Conservation (phyloP, 306 rosid genomes). For the Ormosia semicastrata region DNA sequence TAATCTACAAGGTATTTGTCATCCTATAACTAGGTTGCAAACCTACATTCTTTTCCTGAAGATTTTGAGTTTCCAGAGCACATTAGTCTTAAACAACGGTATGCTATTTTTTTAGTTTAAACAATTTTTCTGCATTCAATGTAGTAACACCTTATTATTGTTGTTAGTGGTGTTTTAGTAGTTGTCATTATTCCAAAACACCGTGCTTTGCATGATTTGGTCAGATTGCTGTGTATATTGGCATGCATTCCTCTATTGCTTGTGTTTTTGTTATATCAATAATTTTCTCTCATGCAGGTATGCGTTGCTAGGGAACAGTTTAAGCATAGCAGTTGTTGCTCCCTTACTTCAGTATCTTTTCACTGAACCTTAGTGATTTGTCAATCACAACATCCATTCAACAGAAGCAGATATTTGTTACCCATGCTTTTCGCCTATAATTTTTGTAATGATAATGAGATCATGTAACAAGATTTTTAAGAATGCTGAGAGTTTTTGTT, state of each 20-base stretch:
- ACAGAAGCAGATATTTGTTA: slow-evolving; percentile 12
- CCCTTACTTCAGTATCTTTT: slow-evolving; percentile 76
- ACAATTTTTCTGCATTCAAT: neutral
- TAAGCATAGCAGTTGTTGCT: slow-evolving; percentile 85
- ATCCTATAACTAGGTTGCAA: slow-evolving; percentile 64
- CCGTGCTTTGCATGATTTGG: neutral
- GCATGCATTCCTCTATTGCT: neutral
- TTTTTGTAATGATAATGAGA: slow-evolving; percentile 10
- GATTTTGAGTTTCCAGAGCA: slow-evolving; percentile 77
- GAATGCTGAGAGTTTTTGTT: neutral
- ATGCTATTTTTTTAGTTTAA: slow-evolving; percentile 1
- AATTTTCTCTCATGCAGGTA: slow-evolving; percentile 52
- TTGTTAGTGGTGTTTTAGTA: neutral
- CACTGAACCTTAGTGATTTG: slow-evolving; percentile 39
- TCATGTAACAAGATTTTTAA: neutral
- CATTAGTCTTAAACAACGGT: slow-evolving; percentile 86
- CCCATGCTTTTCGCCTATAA: neutral
- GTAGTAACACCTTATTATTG: neutral
- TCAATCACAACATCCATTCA: neutral
- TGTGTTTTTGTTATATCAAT: neutral
- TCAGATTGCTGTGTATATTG: slow-evolving; percentile 4
- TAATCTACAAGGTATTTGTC: slow-evolving; percentile 14
- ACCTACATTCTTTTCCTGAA: slow-evolving; percentile 82
- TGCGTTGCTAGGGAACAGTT: slow-evolving; percentile 86
- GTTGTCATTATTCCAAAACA: neutral